These are phyloP conservation scores for Botryotinia convoluta DNA, from an alignment of 2,329 filamentous ascomycete species.

Conservation along the genomic window DNA sequence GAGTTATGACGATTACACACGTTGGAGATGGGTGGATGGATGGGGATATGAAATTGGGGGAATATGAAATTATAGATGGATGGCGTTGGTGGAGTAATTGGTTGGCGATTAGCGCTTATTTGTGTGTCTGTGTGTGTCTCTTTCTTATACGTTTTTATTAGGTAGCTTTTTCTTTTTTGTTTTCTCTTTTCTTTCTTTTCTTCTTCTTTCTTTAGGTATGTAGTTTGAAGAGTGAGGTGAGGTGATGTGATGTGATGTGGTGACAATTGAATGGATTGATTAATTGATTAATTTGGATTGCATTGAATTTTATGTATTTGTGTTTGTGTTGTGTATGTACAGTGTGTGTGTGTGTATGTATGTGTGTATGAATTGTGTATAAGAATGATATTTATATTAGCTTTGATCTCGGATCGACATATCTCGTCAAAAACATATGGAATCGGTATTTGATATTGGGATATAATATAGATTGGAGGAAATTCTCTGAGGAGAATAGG, in stretches of 20 bases:
- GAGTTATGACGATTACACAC: conserved; percentile 4
- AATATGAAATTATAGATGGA: not conserved
- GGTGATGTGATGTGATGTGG: not conserved
- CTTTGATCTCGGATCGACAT: too few species aligned
- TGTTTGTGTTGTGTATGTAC: not conserved
- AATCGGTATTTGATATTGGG: not conserved
- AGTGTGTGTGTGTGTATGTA: not conserved
- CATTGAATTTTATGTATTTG: not conserved
- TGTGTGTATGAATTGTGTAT: not conserved
- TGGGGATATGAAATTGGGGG: not conserved
- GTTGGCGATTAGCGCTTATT: not conserved
- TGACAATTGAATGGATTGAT: not conserved
- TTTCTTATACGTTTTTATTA: not conserved
- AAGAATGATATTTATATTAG: too few species aligned
- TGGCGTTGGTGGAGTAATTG: conserved; percentile 1
- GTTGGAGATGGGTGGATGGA: not conserved
- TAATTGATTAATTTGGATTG: not conserved
- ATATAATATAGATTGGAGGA: not conserved
- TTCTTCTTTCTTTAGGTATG: not conserved
- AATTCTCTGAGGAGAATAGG: too few species aligned
- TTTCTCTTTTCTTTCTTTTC: not conserved
- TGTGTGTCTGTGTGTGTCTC: not conserved
- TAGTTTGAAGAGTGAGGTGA: not conserved
- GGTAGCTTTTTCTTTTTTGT: not conserved
- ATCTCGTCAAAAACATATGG: too few species aligned